Base-by-base conservation (phyloP, 257 asterid species). In the Perilla frutescens region DNA sequence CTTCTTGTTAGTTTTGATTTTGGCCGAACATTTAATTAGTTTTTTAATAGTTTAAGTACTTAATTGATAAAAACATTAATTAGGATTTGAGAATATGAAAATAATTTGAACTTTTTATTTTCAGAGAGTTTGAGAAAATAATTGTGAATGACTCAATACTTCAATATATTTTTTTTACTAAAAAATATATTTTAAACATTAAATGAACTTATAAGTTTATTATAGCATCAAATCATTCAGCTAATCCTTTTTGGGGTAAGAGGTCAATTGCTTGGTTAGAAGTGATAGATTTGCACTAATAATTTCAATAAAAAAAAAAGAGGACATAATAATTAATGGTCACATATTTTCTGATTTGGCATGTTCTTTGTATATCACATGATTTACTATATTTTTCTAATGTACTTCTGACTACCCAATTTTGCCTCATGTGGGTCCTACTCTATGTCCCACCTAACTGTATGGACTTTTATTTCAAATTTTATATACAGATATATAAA, bases 351-450 rank as follows among this genome's bases (percentile, higher is more conserved):
- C 20, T 74, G 76, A 69, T 63, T 29, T 54, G 71, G 68, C 72
- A 78, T 67, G 76, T 68, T 69, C 64, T 40, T 61, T 74, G 74
- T 67, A 47, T 50, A 44, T 80, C 81, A 76, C 84, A 61, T 71
- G 81, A 76, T 66, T 71, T 76, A 71, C 72, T 75, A 71, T 80
- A 51, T 71, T 70, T 80, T 59, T 34, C 76, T 7, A 58, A 51
- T 60, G 84, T 71, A 71, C 71, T 68, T 53, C 47, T 80, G 72
- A 51, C 72, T 58, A 43, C 72, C 72, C 59, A 44, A 71, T 49
- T 70, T 57, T 63, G 80, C 56, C 77, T 48, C 73, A 8, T 15
- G 66, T 70, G 78, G 84, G 78, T 44, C 84, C 84, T 20, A 44
- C 37, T n/a, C 37, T 68, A 49, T 26, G 10, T 41, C 50, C 36